phyloP scores from a whole-genome alignment of 768 basidiomycete genomes.

The Leccinum uliginosum region DNA sequence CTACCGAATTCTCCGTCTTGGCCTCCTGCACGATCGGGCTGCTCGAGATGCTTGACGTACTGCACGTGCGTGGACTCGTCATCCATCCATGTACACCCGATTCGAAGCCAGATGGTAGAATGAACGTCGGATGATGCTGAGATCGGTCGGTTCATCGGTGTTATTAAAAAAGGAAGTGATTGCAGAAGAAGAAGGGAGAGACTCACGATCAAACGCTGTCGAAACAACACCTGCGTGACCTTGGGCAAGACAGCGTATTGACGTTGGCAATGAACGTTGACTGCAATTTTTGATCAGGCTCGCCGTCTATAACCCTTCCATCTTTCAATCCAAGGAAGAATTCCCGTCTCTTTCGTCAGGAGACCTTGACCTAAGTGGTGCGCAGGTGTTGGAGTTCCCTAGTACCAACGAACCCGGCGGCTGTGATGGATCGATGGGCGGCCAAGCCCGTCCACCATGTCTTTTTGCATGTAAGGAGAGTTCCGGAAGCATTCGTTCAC shows the following conservation, averaged over 20 bases:
- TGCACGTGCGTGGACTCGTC: slow-evolving; percentile 83
- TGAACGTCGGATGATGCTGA: slow-evolving; percentile 82
- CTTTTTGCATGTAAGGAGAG: slow-evolving; percentile 68
- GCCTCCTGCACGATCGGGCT: slow-evolving; percentile 63
- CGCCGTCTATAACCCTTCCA: slow-evolving; percentile 73
- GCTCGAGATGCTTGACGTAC: slow-evolving; percentile 78
- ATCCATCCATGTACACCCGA: slow-evolving; percentile 56
- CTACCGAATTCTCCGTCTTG: slow-evolving; percentile 70
- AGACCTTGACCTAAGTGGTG: slow-evolving; percentile 28
- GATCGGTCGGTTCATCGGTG: slow-evolving; percentile 7
- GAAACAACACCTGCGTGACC: no score
- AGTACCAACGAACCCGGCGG: slow-evolving; percentile 68
- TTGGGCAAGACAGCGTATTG: no score
- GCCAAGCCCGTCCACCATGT: slow-evolving; percentile 88
- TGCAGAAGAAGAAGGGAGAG: background rate
- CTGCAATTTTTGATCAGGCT: slow-evolving; percentile 82
- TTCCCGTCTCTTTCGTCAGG: slow-evolving; percentile 30
- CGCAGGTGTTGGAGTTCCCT: slow-evolving; percentile 35
- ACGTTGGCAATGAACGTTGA: slow-evolving; percentile 71
- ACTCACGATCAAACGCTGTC: slow-evolving; percentile 82
- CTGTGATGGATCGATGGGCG: slow-evolving; percentile 80
- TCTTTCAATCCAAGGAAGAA: slow-evolving; percentile 41
- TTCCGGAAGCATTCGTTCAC: slow-evolving; percentile 76
- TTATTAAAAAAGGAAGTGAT: slow-evolving; percentile 11
- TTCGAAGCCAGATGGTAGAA: slow-evolving; percentile 70